Conservation (phyloP, 768 basidiomycete species). For the Lactarius indigo region DNA sequence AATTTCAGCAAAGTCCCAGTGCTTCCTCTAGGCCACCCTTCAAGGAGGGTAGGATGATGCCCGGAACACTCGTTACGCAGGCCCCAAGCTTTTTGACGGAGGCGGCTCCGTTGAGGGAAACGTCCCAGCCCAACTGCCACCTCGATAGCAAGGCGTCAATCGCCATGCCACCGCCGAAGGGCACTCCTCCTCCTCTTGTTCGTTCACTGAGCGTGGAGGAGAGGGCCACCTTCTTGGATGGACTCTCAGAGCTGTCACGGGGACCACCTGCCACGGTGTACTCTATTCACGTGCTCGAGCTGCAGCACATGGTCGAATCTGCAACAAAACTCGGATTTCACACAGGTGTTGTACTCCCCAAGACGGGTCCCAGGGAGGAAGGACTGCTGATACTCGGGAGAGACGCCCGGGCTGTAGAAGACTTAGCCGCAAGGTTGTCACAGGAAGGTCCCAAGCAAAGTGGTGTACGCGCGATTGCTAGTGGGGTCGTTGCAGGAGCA, state of each 20-base stretch:
- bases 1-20: neutral
- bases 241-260: slow-evolving; percentile 19
- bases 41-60: slow-evolving; percentile 23
- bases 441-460: slow-evolving; percentile 1
- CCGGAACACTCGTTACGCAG: slow-evolving; percentile 23
- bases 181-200: neutral
- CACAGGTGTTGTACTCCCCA: slow-evolving; percentile 14
- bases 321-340: slow-evolving; percentile 22
- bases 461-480: slow-evolving; percentile 19
- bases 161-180: neutral
- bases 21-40: neutral
- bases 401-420: slow-evolving; percentile 19
- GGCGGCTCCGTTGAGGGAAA: slow-evolving; percentile 1
- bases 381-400: slow-evolving; percentile 24
- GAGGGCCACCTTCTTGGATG: slow-evolving; percentile 21
- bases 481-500: slow-evolving; percentile 24
- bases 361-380: slow-evolving; percentile 9
- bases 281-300: slow-evolving; percentile 15
- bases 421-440: slow-evolving; percentile 14
- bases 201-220: slow-evolving; percentile 25
- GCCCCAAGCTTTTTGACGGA: slow-evolving; percentile 17
- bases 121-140: neutral
- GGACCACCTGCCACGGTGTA: slow-evolving; percentile 23
- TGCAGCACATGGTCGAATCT: slow-evolving; percentile 16
- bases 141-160: slow-evolving; percentile 11